Percentiles rank a stretch among this genome's conserved stretches.
Evolutionary conservation across 2,329 filamentous ascomycete species (phyloP).

Genomic region (Blastomyces parvus): DNA sequence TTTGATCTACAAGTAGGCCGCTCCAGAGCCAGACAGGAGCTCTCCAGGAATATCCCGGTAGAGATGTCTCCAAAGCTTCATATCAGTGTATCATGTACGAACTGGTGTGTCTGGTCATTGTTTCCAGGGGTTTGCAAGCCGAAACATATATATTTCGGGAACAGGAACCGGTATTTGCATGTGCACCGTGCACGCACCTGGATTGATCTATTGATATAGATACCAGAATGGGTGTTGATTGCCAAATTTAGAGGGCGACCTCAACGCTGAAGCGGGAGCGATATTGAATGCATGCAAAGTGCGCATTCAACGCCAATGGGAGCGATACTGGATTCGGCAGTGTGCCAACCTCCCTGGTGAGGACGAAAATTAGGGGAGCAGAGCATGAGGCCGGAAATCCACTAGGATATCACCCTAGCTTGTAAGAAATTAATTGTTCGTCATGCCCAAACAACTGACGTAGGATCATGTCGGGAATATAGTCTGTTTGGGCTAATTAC

Average conservation of each 20-base stretch:
- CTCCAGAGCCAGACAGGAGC: not conserved
- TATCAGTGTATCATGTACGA: not conserved
- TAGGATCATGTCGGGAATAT: not conserved
- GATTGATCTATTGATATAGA: too few species aligned
- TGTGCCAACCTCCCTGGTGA: not conserved
- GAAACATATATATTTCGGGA: not conserved
- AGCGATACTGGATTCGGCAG: not conserved
- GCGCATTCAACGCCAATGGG: not conserved
- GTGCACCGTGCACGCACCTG: not conserved
- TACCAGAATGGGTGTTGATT: not conserved
- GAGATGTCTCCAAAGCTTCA: not conserved
- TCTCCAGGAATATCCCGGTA: not conserved
- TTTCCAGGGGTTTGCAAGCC: not conserved
- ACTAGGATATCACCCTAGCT: not conserved
- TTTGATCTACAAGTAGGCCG: not conserved
- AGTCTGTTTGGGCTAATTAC: not conserved
- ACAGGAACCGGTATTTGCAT: not conserved
- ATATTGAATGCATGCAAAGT: not conserved
- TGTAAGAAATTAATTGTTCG: not conserved
- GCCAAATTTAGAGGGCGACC: not conserved
- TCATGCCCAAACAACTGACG: not conserved
- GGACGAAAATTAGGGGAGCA: not conserved
- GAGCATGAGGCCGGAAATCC: not conserved
- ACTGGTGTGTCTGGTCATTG: not conserved
- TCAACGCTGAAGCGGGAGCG: not conserved